Evolutionary conservation across 1,139 yeast genomes (phyloP).

Genomic region (Lizanozyma gosingica): DNA sequence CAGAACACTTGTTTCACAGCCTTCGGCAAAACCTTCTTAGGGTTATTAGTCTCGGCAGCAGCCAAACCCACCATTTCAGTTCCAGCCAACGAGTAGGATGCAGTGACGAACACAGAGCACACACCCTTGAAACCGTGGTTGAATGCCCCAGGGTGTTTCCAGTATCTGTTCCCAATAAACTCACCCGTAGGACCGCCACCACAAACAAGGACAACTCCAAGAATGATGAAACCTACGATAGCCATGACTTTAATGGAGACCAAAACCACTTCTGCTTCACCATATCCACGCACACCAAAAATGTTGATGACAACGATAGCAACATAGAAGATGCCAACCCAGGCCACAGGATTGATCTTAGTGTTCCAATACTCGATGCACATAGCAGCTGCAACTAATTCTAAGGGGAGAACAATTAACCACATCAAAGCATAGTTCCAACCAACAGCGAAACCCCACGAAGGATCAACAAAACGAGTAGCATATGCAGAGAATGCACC

Average conservation of each 20-base stretch:
- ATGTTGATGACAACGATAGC: constrained; percentile 27
- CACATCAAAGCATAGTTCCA: constrained; percentile 33
- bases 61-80: constrained; percentile 77
- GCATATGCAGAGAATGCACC: constrained; percentile 53
- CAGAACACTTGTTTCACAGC: constrained; percentile 38
- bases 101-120: constrained; percentile 72
- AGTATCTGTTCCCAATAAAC: constrained; percentile 31
- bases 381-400: constrained; percentile 35
- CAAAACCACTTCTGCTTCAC: constrained; percentile 35
- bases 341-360: constrained; percentile 30
- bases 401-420: constrained; percentile 37
- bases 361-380: constrained; percentile 35
- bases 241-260: constrained; percentile 36
- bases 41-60: constrained; percentile 76
- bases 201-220: constrained; percentile 29
- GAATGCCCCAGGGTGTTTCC: constrained; percentile 38
- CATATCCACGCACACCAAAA: constrained; percentile 39
- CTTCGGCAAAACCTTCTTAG: constrained; percentile 32
- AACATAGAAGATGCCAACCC: constrained; percentile 35
- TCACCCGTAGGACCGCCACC: constrained; percentile 37
- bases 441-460: constrained; percentile 49
- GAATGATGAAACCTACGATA: constrained; percentile 33
- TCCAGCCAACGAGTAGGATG: constrained; percentile 84
- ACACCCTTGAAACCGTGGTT: constrained; percentile 67
- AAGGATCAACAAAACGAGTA: constrained; percentile 52